These are phyloP conservation scores for Ilyonectria robusta DNA, from an alignment of 2,329 filamentous ascomycete genomes.

Conservation along the genomic window DNA sequence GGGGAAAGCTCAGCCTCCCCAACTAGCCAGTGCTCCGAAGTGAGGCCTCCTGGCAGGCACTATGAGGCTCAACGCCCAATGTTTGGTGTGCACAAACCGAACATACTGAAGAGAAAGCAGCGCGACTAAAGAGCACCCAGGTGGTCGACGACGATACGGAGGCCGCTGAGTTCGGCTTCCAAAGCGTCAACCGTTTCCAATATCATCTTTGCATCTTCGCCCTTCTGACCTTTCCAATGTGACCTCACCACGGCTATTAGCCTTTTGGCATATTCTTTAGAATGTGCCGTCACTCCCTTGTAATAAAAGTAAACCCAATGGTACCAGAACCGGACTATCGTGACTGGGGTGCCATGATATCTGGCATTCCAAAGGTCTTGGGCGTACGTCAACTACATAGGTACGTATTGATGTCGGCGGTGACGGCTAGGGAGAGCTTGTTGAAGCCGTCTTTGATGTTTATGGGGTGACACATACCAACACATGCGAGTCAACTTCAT, in stretches of 20 bases:
- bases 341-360: background rate
- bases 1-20: background rate
- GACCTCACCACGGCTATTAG: background rate
- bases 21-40: constrained; percentile 6
- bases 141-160: background rate
- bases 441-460: background rate
- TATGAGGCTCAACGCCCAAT: background rate
- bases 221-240: constrained; percentile 6
- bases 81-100: background rate
- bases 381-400: background rate
- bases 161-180: background rate
- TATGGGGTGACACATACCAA: constrained; percentile 1
- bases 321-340: background rate
- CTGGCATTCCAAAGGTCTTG: background rate
- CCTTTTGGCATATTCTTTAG: background rate
- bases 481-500: background rate
- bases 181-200: constrained; percentile 1
- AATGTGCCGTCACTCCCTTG: background rate
- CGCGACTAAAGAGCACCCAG: background rate
- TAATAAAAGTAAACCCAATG: constrained; percentile 3
- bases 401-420: background rate
- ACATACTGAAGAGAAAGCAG: too few species aligned
- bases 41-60: background rate
- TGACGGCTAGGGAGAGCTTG: background rate
- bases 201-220: background rate